Percentiles rank a stretch among this genome's conserved stretches.
Conservation (phyloP, 352 stramenopile species). For the Pythium dissimile region DNA sequence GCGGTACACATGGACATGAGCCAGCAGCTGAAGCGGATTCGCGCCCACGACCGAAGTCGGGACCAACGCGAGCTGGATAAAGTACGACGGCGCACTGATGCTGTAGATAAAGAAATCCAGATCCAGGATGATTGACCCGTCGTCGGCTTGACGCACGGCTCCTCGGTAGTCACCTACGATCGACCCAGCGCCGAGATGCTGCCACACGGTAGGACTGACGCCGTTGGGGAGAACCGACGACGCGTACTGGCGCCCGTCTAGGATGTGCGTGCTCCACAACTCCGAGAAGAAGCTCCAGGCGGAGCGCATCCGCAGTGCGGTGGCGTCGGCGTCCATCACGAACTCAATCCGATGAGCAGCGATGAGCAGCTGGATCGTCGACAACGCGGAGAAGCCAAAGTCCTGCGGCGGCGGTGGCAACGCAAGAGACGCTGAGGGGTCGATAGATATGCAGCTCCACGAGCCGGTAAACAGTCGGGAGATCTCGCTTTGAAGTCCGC, state of each 20-base stretch:
- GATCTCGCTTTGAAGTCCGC: slow-evolving; percentile 4
- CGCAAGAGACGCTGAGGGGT: slow-evolving; percentile 8
- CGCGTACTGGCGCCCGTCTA: slow-evolving; percentile 19
- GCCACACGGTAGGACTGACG: slow-evolving; percentile 11
- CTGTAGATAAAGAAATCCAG: slow-evolving; percentile 23
- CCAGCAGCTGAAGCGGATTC: background rate
- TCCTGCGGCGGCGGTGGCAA: slow-evolving; percentile 3
- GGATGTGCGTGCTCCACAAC: slow-evolving; percentile 15
- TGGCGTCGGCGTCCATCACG: slow-evolving; percentile 10
- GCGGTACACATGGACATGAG: slow-evolving; percentile 19
- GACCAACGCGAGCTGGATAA: slow-evolving; percentile 15
- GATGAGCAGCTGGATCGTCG: slow-evolving; percentile 13
- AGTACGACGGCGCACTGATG: slow-evolving; percentile 20
- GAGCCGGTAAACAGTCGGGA: slow-evolving; percentile 13
- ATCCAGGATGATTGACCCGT: slow-evolving; percentile 21
- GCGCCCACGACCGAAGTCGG: background rate
- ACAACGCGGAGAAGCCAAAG: slow-evolving; percentile 21
- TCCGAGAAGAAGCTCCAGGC: slow-evolving; percentile 22
- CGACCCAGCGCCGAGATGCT: background rate
- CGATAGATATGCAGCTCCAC: slow-evolving; percentile 19
- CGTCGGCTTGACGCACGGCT: slow-evolving; percentile 13
- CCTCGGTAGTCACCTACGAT: slow-evolving; percentile 24
- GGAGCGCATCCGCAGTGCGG: slow-evolving; percentile 9
- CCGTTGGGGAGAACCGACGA: slow-evolving; percentile 13
- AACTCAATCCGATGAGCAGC: slow-evolving; percentile 15